phyloP scores from a whole-genome alignment of 163 green algal genomes.

The Chlorella variabilis region DNA sequence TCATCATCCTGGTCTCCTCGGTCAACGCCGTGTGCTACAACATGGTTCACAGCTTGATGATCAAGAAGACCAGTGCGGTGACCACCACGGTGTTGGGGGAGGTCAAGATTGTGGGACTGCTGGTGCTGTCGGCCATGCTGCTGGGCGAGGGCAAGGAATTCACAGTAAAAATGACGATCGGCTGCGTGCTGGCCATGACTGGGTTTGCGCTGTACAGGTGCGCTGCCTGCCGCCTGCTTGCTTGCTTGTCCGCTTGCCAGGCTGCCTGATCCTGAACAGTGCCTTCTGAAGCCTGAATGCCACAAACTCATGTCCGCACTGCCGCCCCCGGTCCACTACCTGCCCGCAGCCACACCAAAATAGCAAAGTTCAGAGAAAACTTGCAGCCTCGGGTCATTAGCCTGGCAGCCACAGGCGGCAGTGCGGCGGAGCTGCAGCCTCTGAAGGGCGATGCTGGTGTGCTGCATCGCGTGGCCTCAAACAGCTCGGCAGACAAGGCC shows the following conservation, averaged over 20 bases:
- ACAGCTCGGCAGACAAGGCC: background rate
- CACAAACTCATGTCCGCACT: too few species aligned
- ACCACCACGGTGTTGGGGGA: slow-evolving; percentile 80
- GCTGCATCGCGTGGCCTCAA: slow-evolving; percentile 3
- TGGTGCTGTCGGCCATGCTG: slow-evolving; percentile 61
- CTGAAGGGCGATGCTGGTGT: slow-evolving; percentile 2
- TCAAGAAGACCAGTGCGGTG: slow-evolving; percentile 68
- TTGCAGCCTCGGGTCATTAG: slow-evolving; percentile 13
- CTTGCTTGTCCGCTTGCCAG: too few species aligned
- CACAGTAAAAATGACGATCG: slow-evolving; percentile 39
- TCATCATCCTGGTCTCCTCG: slow-evolving; percentile 39
- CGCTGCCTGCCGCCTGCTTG: background rate
- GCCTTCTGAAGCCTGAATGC: too few species aligned
- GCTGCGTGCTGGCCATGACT: slow-evolving; percentile 44
- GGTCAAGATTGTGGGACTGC: slow-evolving; percentile 70
- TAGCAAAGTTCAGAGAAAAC: slow-evolving; percentile 2
- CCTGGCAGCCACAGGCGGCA: slow-evolving; percentile 7
- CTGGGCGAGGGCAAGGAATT: slow-evolving; percentile 56
- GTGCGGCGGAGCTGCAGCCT: background rate
- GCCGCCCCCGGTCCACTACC: background rate
- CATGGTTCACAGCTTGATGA: slow-evolving; percentile 56
- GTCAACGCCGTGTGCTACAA: slow-evolving; percentile 54
- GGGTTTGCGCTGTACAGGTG: slow-evolving; percentile 1
- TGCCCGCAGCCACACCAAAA: slow-evolving; percentile 20
- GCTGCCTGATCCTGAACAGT: too few species aligned